phyloP scores from a whole-genome alignment of 1,284 basidiomycete species.

The Veloboletus limbatus region DNA sequence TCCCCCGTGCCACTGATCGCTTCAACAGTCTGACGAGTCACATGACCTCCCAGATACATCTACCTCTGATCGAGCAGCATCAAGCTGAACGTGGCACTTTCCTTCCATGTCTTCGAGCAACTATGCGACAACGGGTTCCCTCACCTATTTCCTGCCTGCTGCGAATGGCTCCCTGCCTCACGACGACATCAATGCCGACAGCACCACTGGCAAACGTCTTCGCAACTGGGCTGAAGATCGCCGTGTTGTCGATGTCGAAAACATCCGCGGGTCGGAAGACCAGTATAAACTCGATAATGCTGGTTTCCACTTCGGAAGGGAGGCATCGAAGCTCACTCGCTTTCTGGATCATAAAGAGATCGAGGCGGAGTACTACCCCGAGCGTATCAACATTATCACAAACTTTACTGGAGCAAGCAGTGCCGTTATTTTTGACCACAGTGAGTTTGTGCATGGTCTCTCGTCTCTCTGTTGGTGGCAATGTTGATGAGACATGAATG shows the following conservation, averaged over 20 bases:
- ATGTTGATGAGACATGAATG: not conserved
- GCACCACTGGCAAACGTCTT: slow-evolving; percentile 3
- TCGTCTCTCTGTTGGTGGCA: not conserved
- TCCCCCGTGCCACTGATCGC: not conserved
- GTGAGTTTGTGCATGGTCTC: slow-evolving; percentile 30
- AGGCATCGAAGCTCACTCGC: slow-evolving; percentile 17
- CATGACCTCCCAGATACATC: slow-evolving; percentile 7
- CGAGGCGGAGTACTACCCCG: slow-evolving; percentile 44
- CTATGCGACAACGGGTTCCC: slow-evolving; percentile 15
- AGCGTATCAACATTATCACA: slow-evolving; percentile 49
- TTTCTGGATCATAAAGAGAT: slow-evolving; percentile 42
- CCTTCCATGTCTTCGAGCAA: slow-evolving; percentile 20
- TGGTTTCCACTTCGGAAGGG: slow-evolving; percentile 46
- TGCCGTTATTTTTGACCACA: slow-evolving; percentile 50
- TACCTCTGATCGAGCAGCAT: slow-evolving; percentile 5
- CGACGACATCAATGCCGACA: slow-evolving; percentile 13
- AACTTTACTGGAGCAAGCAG: slow-evolving; percentile 46
- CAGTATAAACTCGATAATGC: slow-evolving; percentile 44
- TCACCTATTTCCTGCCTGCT: slow-evolving; percentile 21
- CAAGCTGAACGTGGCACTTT: too few relatives aligned
- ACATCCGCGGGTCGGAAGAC: slow-evolving; percentile 46
- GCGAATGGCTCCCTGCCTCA: slow-evolving; percentile 22
- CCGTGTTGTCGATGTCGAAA: slow-evolving; percentile 25
- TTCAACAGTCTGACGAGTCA: too few relatives aligned
- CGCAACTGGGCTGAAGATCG: slow-evolving; percentile 20